Conservation (phyloP, 805 yeast species). For the Starmera amethionina region DNA sequence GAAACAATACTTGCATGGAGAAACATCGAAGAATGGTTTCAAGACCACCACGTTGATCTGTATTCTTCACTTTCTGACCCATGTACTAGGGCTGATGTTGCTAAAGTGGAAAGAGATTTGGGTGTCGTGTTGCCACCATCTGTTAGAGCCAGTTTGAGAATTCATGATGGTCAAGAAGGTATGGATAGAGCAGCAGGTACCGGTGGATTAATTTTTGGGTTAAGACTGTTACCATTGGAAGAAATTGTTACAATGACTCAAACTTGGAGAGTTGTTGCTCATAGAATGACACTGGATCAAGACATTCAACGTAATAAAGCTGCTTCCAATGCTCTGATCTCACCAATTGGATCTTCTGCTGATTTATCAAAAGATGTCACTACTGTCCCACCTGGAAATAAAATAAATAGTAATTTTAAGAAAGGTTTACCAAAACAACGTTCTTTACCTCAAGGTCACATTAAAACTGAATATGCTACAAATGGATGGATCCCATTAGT, state of each 20-base stretch:
- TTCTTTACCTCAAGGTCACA: conserved; percentile 68
- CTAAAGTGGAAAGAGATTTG: conserved; percentile 77
- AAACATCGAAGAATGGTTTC: conserved; percentile 79
- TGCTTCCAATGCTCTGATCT: conserved; percentile 13
- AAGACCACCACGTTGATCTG: conserved; percentile 70
- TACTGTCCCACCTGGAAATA: conserved; percentile 9
- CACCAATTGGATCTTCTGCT: conserved; percentile 18
- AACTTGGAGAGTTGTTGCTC: conserved; percentile 74
- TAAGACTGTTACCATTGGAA: conserved; percentile 72
- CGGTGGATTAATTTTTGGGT: conserved; percentile 70
- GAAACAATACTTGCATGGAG: conserved; percentile 78
- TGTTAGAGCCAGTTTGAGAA: conserved; percentile 65
- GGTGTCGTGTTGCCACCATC: conserved; percentile 68
- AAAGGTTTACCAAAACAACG: conserved; percentile 41
- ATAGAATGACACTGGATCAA: conserved; percentile 22
- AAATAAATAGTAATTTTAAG: conserved; percentile 23
- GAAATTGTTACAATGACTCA: conserved; percentile 71
- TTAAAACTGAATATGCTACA: conserved; percentile 77
- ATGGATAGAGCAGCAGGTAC: conserved; percentile 63
- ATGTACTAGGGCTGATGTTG: conserved; percentile 71
- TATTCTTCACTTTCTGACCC: conserved; percentile 68
- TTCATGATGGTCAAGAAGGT: conserved; percentile 88
- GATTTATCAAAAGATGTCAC: conserved; percentile 11
- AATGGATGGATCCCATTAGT: conserved; percentile 87
- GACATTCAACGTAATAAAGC: conserved; percentile 14